Conservation (phyloP, 2,329 filamentous ascomycete genomes). For the Fusarium veterinarium region DNA sequence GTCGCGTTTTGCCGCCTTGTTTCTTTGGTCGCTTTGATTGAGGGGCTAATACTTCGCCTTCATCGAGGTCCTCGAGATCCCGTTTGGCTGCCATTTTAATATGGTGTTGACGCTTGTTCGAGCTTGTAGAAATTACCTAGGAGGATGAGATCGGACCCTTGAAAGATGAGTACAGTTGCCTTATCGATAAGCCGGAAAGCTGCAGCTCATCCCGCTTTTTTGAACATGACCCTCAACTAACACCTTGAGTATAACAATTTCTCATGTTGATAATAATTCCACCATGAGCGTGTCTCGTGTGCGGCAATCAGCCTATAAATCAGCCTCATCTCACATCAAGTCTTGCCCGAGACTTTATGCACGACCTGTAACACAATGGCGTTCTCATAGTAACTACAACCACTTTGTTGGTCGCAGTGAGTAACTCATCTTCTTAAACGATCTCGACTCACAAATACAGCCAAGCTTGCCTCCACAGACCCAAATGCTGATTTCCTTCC, state of each 20-base stretch:
- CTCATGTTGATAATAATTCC: constrained; percentile 38
- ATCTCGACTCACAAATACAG: constrained; percentile 22
- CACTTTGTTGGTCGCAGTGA: constrained; percentile 52
- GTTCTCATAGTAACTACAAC: constrained; percentile 49
- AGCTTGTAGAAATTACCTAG: constrained; percentile 11
- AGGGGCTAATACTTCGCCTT: constrained; percentile 43
- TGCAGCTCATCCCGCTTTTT: constrained; percentile 31
- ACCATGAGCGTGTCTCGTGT: constrained; percentile 50
- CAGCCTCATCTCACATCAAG: background rate
- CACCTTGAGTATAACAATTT: constrained; percentile 11
- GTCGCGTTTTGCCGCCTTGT: constrained; percentile 50
- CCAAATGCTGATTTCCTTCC: constrained; percentile 17
- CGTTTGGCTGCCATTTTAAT: constrained; percentile 52
- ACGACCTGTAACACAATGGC: constrained; percentile 38
- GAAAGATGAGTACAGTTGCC: constrained; percentile 12
- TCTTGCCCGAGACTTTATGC: background rate
- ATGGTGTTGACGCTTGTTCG: background rate
- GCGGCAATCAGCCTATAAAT: constrained; percentile 40
- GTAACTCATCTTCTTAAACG: constrained; percentile 20
- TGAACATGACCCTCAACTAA: constrained; percentile 1
- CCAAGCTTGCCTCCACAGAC: constrained; percentile 6
- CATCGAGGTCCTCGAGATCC: constrained; percentile 47
- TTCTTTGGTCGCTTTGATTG: constrained; percentile 46
- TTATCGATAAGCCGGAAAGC: constrained; percentile 39
- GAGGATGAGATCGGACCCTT: constrained; percentile 17